Evolutionary conservation across 1,139 yeast genomes (phyloP).

Genomic region (Pichia sp.): DNA sequence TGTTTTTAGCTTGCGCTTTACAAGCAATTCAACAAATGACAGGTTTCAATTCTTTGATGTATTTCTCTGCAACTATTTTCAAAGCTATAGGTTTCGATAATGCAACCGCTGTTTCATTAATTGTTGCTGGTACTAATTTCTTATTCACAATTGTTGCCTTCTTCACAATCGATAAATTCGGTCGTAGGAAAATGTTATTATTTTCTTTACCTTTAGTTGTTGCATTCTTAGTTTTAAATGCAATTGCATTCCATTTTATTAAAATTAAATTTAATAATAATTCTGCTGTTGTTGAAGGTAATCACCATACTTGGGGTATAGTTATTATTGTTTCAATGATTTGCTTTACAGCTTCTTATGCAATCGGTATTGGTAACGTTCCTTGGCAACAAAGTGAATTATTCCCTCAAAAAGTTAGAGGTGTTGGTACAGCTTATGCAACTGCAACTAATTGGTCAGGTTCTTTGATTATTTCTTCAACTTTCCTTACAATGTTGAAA

Average conservation of each 20-base stretch:
- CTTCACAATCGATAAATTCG: conserved; percentile 74
- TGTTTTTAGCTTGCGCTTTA: conserved; percentile 80
- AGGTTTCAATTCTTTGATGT: conserved; percentile 92
- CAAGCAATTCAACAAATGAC: conserved; percentile 96
- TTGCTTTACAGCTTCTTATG: conserved; percentile 79
- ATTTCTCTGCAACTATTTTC: conserved; percentile 84
- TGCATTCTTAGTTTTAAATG: conserved; percentile 64
- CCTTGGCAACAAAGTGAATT: conserved; percentile 98
- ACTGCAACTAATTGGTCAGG: conserved; percentile 98
- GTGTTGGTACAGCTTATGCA: conserved; percentile 84
- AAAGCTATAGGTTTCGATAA: conserved; percentile 80
- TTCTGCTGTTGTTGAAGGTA: conserved; percentile 36
- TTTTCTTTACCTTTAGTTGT: conserved; percentile 78
- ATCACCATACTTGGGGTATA: conserved; percentile 75
- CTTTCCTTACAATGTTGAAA: conserved; percentile 89
- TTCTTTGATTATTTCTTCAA: conserved; percentile 80
- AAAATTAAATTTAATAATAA: conserved; percentile 49
- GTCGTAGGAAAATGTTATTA: conserved; percentile 73
- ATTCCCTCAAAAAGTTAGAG: conserved; percentile 88
- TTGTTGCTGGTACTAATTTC: conserved; percentile 88
- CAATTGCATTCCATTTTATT: conserved; percentile 83
- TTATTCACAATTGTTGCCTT: conserved; percentile 78
- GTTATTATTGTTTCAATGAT: conserved; percentile 82
- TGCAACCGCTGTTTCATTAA: conserved; percentile 87
- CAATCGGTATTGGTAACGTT: conserved; percentile 90